A percentile compares a stretch with the other conserved stretches of the same genome.
Evolutionary conservation across 208 protist species (phyloP).

Genomic region (Polymyxa betae): DNA sequence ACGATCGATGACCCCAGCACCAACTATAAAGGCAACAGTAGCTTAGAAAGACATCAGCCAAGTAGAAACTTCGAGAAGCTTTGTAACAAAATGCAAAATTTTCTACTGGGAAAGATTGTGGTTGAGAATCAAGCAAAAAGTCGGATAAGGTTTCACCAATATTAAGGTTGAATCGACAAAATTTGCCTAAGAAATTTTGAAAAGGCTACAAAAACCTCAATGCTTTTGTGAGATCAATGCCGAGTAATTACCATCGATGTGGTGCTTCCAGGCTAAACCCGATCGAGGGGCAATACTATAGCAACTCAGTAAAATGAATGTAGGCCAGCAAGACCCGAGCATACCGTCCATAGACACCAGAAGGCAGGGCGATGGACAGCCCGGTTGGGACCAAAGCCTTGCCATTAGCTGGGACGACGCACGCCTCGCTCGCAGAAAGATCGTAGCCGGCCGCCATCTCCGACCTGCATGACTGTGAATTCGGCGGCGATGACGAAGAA

Average conservation of each 20-base stretch:
- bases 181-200: no score
- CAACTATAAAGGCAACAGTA: slow-evolving; percentile 54
- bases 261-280: slow-evolving; percentile 77
- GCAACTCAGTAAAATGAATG: neutral
- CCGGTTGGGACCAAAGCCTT: slow-evolving; percentile 80
- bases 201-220: neutral
- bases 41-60: no score
- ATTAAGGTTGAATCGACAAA: no score
- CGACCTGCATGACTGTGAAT: neutral
- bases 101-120: neutral
- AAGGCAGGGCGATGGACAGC: slow-evolving; percentile 75
- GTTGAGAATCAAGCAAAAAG: no score
- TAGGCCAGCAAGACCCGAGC: slow-evolving; percentile 60
- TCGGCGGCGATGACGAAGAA: neutral
- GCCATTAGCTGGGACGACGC: slow-evolving; percentile 72
- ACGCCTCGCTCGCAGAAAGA: slow-evolving; percentile 71
- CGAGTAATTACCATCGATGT: slow-evolving; percentile 74
- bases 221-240: neutral
- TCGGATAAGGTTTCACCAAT: no score
- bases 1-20: slow-evolving; percentile 78
- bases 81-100: slow-evolving; percentile 9
- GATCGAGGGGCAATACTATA: slow-evolving; percentile 72
- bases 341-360: slow-evolving; percentile 71
- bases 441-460: slow-evolving; percentile 76
- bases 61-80: neutral